Percentiles rank a stretch among this genome's conserved stretches.
Conservation (phyloP, 2,329 filamentous ascomycete genomes). For the Chalara sp. region DNA sequence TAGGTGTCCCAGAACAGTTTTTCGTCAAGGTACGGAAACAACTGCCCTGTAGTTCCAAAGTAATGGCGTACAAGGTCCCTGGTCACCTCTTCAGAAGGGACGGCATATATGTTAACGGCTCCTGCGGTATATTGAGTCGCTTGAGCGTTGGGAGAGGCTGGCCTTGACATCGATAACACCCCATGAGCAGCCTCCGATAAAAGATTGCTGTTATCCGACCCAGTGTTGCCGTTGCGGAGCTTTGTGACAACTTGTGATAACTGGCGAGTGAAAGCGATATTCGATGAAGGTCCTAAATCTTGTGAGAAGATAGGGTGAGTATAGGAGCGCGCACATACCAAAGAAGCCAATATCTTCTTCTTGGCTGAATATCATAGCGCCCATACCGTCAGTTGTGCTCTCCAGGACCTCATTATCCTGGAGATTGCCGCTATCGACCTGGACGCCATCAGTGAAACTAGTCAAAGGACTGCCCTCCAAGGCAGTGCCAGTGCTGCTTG, state of each 20-base stretch:
- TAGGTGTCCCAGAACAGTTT: slow-evolving; percentile 29
- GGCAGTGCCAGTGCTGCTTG: slow-evolving; percentile 22
- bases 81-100: slow-evolving; percentile 27
- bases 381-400: slow-evolving; percentile 26
- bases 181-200: slow-evolving; percentile 8
- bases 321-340: slow-evolving; percentile 15
- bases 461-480: background rate
- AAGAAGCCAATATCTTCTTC: slow-evolving; percentile 30
- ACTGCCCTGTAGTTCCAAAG: slow-evolving; percentile 30
- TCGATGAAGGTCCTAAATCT: slow-evolving; percentile 31
- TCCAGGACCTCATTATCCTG: slow-evolving; percentile 10
- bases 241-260: slow-evolving; percentile 26
- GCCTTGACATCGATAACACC: slow-evolving; percentile 17
- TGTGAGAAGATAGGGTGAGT: background rate
- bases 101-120: slow-evolving; percentile 23
- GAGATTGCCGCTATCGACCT: slow-evolving; percentile 11
- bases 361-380: slow-evolving; percentile 24
- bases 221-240: slow-evolving; percentile 6
- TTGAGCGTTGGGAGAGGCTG: slow-evolving; percentile 13
- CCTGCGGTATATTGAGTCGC: background rate
- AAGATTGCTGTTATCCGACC: slow-evolving; percentile 2
- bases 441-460: background rate
- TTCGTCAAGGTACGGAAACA: slow-evolving; percentile 35
- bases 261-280: slow-evolving; percentile 33
- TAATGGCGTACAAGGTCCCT: slow-evolving; percentile 28